Percentiles rank a stretch among this genome's conserved stretches.
Evolutionary conservation across 768 basidiomycete genomes (phyloP).

Genomic region (Leccinum disarticulatum): DNA sequence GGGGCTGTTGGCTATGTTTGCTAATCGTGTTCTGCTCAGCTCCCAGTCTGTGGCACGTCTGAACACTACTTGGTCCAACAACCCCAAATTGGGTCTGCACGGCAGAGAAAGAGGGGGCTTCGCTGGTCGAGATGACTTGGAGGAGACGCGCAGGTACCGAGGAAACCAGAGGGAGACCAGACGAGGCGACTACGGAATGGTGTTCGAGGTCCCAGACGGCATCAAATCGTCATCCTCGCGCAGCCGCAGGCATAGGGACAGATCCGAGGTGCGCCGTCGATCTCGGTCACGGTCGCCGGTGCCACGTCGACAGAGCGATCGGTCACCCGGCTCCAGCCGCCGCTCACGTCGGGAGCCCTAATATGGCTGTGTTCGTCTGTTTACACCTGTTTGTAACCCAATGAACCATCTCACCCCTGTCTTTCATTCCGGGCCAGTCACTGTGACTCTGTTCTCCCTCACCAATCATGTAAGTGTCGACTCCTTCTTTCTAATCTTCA

Average conservation of each 20-base stretch:
- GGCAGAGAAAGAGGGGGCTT: constrained; percentile 45
- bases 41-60: constrained; percentile 93
- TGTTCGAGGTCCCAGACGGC: constrained; percentile 71
- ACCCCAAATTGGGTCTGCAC: constrained; percentile 54
- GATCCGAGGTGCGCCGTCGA: constrained; percentile 25
- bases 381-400: constrained; percentile 25
- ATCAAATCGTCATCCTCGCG: constrained; percentile 23
- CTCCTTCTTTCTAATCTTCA: not conserved
- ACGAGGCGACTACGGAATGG: constrained; percentile 62
- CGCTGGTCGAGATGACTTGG: constrained; percentile 74
- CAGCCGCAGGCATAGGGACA: constrained; percentile 48
- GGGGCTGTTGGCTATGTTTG: constrained; percentile 3
- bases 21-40: constrained; percentile 38
- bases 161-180: constrained; percentile 32
- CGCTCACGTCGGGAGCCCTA: constrained; percentile 15
- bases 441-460: not conserved
- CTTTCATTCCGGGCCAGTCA: constrained; percentile 16
- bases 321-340: constrained; percentile 38
- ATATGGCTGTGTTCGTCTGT: constrained; percentile 11
- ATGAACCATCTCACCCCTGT: constrained; percentile 8
- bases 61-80: constrained; percentile 81
- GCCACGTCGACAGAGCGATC: constrained; percentile 26
- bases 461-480: constrained; percentile 24
- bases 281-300: constrained; percentile 27
- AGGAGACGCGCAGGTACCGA: constrained; percentile 69